Evolutionary conservation across 352 stramenopile species (phyloP).

Genomic region (Albugo laibachii): DNA sequence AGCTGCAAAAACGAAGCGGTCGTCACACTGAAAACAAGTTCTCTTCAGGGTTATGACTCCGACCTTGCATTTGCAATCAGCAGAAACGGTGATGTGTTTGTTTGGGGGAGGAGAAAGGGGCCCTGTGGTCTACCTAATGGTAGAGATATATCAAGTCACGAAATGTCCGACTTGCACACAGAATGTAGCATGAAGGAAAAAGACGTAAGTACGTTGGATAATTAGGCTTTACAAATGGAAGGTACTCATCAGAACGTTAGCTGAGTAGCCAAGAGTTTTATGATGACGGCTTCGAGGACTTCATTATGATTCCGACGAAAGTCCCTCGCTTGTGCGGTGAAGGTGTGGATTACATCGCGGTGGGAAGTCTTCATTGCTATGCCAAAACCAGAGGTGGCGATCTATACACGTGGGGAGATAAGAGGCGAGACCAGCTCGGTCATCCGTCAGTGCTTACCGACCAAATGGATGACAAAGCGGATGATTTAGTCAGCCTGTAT

Average conservation of each 20-base stretch:
- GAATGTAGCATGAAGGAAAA: not conserved
- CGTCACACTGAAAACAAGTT: no score
- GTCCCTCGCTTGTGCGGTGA: constrained; percentile 37
- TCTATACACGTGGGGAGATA: constrained; percentile 70
- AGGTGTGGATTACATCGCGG: constrained; percentile 44
- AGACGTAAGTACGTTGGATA: constrained; percentile 1
- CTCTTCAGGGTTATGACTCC: constrained; percentile 71
- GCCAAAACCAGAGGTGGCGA: constrained; percentile 59
- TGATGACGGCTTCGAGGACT: constrained; percentile 27
- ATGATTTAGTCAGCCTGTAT: constrained; percentile 27
- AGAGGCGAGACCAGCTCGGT: constrained; percentile 54
- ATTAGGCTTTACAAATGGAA: constrained; percentile 2
- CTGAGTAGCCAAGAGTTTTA: constrained; percentile 9
- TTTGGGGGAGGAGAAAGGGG: constrained; percentile 48
- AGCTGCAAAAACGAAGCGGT: not conserved
- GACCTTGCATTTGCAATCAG: constrained; percentile 54
- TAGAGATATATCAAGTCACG: constrained; percentile 1
- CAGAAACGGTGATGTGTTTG: constrained; percentile 48
- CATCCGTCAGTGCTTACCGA: constrained; percentile 33
- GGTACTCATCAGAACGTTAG: constrained; percentile 5
- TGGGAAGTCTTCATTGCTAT: constrained; percentile 54
- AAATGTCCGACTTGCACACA: not conserved
- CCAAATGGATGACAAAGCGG: constrained; percentile 29
- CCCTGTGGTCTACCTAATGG: constrained; percentile 23
- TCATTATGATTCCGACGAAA: constrained; percentile 54